Evolutionary conservation across 805 yeast species (phyloP).

Genomic region (Nakazawaea wickerhamii): DNA sequence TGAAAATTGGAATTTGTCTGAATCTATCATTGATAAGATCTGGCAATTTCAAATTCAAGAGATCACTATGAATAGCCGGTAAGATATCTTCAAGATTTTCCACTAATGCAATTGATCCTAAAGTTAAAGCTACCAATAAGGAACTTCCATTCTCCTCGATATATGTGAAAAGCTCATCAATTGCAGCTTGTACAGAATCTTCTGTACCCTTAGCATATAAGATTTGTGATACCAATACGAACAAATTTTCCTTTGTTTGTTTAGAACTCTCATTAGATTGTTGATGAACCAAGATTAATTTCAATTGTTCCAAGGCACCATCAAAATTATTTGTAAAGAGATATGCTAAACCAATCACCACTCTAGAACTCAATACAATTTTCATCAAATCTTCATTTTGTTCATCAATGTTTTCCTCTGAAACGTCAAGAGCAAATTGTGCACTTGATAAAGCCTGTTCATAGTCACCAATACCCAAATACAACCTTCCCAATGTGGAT

Average conservation of each 20-base stretch:
- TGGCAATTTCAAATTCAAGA: slow-evolving; percentile 42
- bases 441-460: slow-evolving; percentile 58
- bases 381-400: slow-evolving; percentile 22
- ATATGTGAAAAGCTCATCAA: slow-evolving; percentile 71
- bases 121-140: slow-evolving; percentile 57
- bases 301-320: slow-evolving; percentile 62
- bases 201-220: slow-evolving; percentile 68
- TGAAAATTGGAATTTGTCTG: slow-evolving; percentile 52
- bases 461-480: slow-evolving; percentile 54
- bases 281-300: slow-evolving; percentile 56
- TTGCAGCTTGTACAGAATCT: slow-evolving; percentile 78
- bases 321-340: slow-evolving; percentile 63
- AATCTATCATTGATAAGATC: slow-evolving; percentile 46
- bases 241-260: slow-evolving; percentile 38
- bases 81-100: slow-evolving; percentile 56
- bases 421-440: slow-evolving; percentile 45
- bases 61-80: slow-evolving; percentile 59
- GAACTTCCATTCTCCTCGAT: slow-evolving; percentile 64
- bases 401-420: slow-evolving; percentile 32
- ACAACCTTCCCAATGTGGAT: slow-evolving; percentile 66
- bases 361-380: slow-evolving; percentile 6
- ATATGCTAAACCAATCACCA: slow-evolving; percentile 62
- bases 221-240: slow-evolving; percentile 71
- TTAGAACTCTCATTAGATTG: not conserved
- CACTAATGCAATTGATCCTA: slow-evolving; percentile 74